A percentile compares a stretch with the other conserved stretches of the same genome.
Conservation (phyloP, 2,329 filamentous ascomycete species). For the Spiromastix sp. region DNA sequence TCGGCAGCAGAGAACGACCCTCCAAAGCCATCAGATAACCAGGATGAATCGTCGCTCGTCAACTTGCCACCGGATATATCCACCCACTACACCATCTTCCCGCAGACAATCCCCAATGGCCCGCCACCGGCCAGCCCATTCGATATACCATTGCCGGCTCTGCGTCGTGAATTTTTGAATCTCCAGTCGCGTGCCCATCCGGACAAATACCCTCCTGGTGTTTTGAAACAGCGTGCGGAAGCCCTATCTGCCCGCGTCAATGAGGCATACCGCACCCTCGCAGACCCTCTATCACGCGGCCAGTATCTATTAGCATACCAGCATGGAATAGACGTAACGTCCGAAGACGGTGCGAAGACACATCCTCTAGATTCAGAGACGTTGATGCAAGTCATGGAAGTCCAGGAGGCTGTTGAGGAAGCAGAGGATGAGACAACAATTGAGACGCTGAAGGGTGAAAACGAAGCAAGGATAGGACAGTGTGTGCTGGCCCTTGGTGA, state of each 20-base stretch:
- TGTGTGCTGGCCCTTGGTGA: conserved; percentile 54
- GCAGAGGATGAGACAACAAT: conserved; percentile 53
- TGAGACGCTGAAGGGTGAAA: conserved; percentile 54
- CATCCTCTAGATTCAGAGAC: conserved; percentile 60
- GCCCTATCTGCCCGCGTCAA: conserved; percentile 76
- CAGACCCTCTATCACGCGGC: conserved; percentile 68
- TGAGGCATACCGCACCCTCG: conserved; percentile 79
- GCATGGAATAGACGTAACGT: conserved; percentile 61
- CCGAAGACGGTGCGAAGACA: conserved; percentile 62
- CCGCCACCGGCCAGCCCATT: conserved; percentile 72
- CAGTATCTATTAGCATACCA: conserved; percentile 66
- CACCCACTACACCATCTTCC: conserved; percentile 84
- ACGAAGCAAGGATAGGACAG: conserved; percentile 54
- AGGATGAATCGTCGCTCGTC: no score
- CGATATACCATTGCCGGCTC: conserved; percentile 54
- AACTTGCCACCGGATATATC: conserved; percentile 25
- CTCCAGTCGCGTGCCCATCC: conserved; percentile 53
- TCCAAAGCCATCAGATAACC: not conserved
- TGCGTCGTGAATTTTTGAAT: conserved; percentile 77
- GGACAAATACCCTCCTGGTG: conserved; percentile 37
- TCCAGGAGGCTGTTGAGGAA: conserved; percentile 63
- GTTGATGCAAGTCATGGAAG: conserved; percentile 79
- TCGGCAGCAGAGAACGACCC: conserved; percentile 1
- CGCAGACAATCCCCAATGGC: conserved; percentile 61
- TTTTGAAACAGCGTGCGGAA: conserved; percentile 54